phyloP scores from a whole-genome alignment of 768 basidiomycete genomes.

The Calocybe gangraenosa region DNA sequence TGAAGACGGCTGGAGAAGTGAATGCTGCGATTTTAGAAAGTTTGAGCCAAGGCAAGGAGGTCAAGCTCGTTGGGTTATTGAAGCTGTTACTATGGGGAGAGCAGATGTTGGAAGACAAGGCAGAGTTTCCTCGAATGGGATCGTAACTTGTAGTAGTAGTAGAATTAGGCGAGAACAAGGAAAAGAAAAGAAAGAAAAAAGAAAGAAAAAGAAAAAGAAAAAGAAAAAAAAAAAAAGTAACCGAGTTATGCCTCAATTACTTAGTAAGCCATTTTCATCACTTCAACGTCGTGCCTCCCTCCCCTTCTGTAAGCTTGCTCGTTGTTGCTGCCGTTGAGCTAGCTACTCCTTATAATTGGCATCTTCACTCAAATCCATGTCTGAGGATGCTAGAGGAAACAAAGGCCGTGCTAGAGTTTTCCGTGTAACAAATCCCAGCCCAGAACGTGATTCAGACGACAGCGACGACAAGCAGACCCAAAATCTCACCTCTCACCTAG shows the following conservation, averaged over 20 bases:
- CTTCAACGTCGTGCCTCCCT: too few species aligned
- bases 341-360: neutral
- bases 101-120: constrained; percentile 66
- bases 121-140: constrained; percentile 75
- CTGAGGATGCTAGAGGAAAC: constrained; percentile 50
- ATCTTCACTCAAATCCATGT: constrained; percentile 36
- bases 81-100: constrained; percentile 90
- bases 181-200: too few species aligned
- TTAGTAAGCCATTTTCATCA: too few species aligned
- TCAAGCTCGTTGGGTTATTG: constrained; percentile 80
- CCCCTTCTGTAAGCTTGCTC: too few species aligned
- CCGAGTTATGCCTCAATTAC: too few species aligned
- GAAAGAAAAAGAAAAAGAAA: too few species aligned
- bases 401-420: constrained; percentile 38
- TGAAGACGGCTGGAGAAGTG: constrained; percentile 94
- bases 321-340: constrained; percentile 3
- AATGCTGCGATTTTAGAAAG: constrained; percentile 94
- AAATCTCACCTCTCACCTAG: constrained; percentile 8
- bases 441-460: constrained; percentile 27
- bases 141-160: too few species aligned
- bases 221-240: too few species aligned
- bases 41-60: constrained; percentile 88
- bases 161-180: too few species aligned
- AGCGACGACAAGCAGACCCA: neutral
- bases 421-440: constrained; percentile 59